These are phyloP conservation scores for Mrakia blollopis DNA, from an alignment of 768 basidiomycete genomes.

Conservation along the genomic window DNA sequence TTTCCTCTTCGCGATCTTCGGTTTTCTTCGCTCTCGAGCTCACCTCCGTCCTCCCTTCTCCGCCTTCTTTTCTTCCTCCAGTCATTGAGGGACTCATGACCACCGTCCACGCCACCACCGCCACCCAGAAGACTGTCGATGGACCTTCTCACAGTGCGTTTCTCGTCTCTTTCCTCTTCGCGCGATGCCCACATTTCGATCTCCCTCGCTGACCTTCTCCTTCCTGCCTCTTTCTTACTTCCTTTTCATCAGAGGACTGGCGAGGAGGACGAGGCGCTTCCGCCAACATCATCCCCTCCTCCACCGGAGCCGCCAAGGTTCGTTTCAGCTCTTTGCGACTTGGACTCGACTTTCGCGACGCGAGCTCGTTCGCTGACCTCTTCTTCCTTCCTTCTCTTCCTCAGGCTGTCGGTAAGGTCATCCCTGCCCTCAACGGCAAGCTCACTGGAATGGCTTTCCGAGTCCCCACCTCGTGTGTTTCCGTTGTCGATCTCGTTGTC, in stretches of 20 bases:
- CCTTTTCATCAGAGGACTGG: conserved; percentile 89
- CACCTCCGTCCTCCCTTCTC: conserved; percentile 46
- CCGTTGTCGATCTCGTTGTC: conserved; percentile 94
- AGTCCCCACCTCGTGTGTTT: conserved; percentile 92
- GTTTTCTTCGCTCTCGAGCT: conserved; percentile 24
- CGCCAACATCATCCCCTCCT: conserved; percentile 99
- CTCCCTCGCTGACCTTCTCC: conserved; percentile 19
- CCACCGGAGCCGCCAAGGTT: conserved; percentile 92
- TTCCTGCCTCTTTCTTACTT: neutral
- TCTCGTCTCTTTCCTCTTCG: neutral
- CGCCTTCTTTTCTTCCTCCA: neutral
- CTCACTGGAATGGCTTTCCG: conserved; percentile 95
- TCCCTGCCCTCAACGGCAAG: conserved; percentile 92
- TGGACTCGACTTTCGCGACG: too few relatives aligned
- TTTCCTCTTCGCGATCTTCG: neutral
- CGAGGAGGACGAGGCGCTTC: conserved; percentile 91
- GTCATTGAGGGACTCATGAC: conserved; percentile 96
- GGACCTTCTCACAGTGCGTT: conserved; percentile 53
- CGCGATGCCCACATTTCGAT: conserved; percentile 46
- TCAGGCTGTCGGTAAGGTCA: conserved; percentile 91
- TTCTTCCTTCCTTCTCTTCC: neutral
- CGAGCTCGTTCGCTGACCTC: neutral
- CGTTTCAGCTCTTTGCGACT: neutral
- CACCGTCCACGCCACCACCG: conserved; percentile 94
- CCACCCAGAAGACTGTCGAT: conserved; percentile 58